A percentile compares a stretch with the other conserved stretches of the same genome.
Evolutionary conservation across 768 basidiomycete species (phyloP).

Genomic region (Rhizopogon salebrosus): DNA sequence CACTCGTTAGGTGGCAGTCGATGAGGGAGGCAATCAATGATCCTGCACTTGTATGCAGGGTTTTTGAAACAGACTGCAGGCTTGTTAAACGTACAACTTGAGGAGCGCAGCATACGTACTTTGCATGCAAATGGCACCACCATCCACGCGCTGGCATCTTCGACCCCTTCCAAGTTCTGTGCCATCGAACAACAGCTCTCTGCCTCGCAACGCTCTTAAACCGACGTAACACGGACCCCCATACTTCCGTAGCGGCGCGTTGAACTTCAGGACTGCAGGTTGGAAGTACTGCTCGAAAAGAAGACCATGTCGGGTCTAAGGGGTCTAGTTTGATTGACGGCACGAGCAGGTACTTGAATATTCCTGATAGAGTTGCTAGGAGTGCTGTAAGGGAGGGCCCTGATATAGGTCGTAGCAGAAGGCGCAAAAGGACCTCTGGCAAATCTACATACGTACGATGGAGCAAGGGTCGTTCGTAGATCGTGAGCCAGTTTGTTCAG

Average conservation of each 20-base stretch:
- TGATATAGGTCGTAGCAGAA: constrained; percentile 56
- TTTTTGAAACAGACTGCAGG: too few species aligned
- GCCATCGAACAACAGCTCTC: constrained; percentile 54
- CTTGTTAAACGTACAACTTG: not conserved
- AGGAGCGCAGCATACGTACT: constrained; percentile 29
- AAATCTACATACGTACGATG: constrained; percentile 55
- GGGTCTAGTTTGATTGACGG: constrained; percentile 50
- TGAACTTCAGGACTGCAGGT: constrained; percentile 69
- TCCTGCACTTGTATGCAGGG: too few species aligned
- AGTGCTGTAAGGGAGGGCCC: constrained; percentile 56
- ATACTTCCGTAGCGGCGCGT: constrained; percentile 78
- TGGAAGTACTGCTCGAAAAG: constrained; percentile 44
- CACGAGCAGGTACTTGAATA: constrained; percentile 72
- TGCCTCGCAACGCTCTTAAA: constrained; percentile 58
- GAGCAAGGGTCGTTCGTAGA: constrained; percentile 69
- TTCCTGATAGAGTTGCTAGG: constrained; percentile 58
- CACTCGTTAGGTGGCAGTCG: not conserved
- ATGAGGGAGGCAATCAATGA: too few species aligned
- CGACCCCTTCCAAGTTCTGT: constrained; percentile 42
- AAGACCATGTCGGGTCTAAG: constrained; percentile 56
- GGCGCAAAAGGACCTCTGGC: constrained; percentile 47
- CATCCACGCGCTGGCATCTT: constrained; percentile 69
- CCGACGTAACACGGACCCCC: constrained; percentile 74
- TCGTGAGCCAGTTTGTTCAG: constrained; percentile 77
- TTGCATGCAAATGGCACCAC: constrained; percentile 78